A percentile compares a stretch with the other conserved stretches of the same genome.
Evolutionary conservation across 148 eudicot species (phyloP).

Genomic region (Chenopodium quinoa): DNA sequence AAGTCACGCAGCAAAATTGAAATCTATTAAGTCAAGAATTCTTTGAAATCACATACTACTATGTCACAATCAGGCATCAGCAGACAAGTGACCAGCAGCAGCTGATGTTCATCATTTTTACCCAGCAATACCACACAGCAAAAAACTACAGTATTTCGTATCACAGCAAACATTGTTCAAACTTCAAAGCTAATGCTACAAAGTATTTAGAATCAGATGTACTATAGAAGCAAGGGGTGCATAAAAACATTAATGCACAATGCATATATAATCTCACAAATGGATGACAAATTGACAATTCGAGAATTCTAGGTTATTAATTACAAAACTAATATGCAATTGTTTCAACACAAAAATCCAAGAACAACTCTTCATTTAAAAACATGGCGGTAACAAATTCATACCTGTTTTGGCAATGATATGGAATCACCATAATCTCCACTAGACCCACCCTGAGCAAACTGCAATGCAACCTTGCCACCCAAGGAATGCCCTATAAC

Average conservation of each 20-base stretch:
- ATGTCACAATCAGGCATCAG: background rate
- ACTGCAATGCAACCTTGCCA: slow-evolving; percentile 90
- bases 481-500: slow-evolving; percentile 96
- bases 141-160: background rate
- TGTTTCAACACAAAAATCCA: background rate
- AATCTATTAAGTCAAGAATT: background rate
- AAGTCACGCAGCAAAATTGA: background rate
- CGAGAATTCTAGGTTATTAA: background rate
- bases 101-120: background rate
- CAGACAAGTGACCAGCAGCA: background rate
- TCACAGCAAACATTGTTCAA: background rate
- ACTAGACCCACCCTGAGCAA: slow-evolving; percentile 57
- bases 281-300: too few relatives aligned
- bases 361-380: background rate
- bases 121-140: background rate
- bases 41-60: background rate
- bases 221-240: background rate
- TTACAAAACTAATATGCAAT: background rate
- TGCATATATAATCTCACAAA: background rate
- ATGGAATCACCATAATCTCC: slow-evolving; percentile 66
- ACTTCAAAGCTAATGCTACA: background rate
- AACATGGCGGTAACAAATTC: background rate
- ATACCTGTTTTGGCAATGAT: slow-evolving; percentile 84
- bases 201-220: background rate
- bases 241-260: background rate